phyloP scores from a whole-genome alignment of 2,329 filamentous ascomycete genomes.

The Paecilomyces variotii region DNA sequence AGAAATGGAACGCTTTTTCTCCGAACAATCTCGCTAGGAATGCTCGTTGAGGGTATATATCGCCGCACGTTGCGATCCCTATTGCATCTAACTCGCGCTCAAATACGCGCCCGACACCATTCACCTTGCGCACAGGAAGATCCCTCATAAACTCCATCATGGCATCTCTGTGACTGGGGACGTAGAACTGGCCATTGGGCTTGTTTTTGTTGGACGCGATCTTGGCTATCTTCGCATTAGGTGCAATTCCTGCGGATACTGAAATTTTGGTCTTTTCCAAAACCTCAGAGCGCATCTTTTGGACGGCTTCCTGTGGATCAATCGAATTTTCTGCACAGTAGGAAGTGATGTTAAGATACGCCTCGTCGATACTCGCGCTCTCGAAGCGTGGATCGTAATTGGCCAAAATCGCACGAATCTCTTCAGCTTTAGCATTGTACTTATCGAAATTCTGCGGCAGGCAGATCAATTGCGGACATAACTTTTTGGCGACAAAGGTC shows the following conservation, averaged over 20 bases:
- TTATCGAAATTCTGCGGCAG: constrained; percentile 83
- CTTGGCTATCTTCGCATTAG: constrained; percentile 89
- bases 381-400: constrained; percentile 89
- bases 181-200: constrained; percentile 80
- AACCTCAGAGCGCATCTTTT: constrained; percentile 69
- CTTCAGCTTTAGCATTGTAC: constrained; percentile 81
- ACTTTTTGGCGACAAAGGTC: constrained; percentile 85
- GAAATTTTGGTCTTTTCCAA: constrained; percentile 71
- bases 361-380: constrained; percentile 91
- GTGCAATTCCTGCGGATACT: constrained; percentile 87
- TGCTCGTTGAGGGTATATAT: constrained; percentile 70
- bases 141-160: constrained; percentile 82
- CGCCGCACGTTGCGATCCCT: constrained; percentile 78
- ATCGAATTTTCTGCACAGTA: constrained; percentile 67
- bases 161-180: constrained; percentile 61
- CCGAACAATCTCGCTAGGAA: constrained; percentile 74
- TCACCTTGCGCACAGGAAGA: constrained; percentile 81
- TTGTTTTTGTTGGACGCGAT: constrained; percentile 96
- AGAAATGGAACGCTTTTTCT: constrained; percentile 81
- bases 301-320: constrained; percentile 63
- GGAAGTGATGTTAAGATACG: constrained; percentile 87
- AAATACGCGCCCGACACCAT: constrained; percentile 88
- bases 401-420: constrained; percentile 72
- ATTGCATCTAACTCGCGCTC: constrained; percentile 85
- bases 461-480: constrained; percentile 78